These are phyloP conservation scores for Penicillium sclerotiorum DNA, from an alignment of 2,329 filamentous ascomycete genomes.

Conservation along the genomic window DNA sequence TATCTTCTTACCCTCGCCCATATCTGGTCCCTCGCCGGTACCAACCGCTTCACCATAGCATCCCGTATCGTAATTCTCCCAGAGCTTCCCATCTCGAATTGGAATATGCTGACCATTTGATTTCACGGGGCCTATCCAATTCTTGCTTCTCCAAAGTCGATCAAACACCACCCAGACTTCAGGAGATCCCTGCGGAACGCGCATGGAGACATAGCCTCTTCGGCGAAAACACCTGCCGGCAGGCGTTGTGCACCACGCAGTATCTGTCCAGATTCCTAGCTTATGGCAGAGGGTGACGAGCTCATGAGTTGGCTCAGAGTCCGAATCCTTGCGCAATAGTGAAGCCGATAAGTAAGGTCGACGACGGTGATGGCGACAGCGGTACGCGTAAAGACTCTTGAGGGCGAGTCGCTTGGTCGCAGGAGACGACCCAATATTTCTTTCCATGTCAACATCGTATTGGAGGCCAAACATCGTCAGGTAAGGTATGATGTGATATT, in stretches of 20 bases:
- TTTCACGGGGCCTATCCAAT: conserved; percentile 56
- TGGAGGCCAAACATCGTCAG: conserved; percentile 51
- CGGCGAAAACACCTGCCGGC: conserved; percentile 59
- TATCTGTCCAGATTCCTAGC: conserved; percentile 63
- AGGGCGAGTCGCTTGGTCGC: conserved; percentile 51
- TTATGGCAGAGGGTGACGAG: conserved; percentile 62
- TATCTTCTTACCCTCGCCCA: conserved; percentile 57
- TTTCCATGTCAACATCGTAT: conserved; percentile 49
- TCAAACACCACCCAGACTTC: conserved; percentile 67
- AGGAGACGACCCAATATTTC: conserved; percentile 36
- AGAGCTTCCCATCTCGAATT: conserved; percentile 54
- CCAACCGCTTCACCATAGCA: conserved; percentile 59
- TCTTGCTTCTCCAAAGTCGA: conserved; percentile 61
- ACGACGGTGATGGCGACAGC: conserved; percentile 64
- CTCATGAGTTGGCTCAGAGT: conserved; percentile 63
- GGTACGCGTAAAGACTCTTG: conserved; percentile 63
- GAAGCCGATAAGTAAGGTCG: conserved; percentile 61
- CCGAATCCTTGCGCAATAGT: conserved; percentile 58
- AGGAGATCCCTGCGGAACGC: conserved; percentile 56
- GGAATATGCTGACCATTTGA: conserved; percentile 27
- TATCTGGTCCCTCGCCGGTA: conserved; percentile 46
- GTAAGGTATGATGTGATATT: conserved; percentile 65
- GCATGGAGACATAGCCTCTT: conserved; percentile 59
- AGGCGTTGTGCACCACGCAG: conserved; percentile 63
- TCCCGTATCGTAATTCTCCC: conserved; percentile 59